phyloP scores from a whole-genome alignment of 106 monocot species.

The Amphibolis antarctica region DNA sequence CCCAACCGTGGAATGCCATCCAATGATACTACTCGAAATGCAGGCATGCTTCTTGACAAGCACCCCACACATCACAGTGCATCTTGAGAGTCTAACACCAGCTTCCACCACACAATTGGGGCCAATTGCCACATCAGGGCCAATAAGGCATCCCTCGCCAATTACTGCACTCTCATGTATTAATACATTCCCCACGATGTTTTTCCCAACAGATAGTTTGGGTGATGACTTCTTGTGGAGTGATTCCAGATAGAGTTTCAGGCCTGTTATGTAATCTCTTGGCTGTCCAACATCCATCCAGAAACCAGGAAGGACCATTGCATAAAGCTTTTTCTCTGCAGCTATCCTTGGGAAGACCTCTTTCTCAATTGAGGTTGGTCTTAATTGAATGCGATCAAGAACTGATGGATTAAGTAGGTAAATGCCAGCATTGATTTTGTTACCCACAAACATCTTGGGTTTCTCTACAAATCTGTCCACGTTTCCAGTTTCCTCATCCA shows the following conservation, averaged over 20 bases:
- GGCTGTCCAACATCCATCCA: slow-evolving; percentile 71
- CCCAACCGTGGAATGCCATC: slow-evolving; percentile 77
- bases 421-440: slow-evolving; percentile 65
- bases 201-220: slow-evolving; percentile 24
- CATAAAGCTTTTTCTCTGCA: slow-evolving; percentile 32
- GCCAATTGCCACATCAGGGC: slow-evolving; percentile 56
- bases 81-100: slow-evolving; percentile 28
- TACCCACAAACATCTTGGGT: slow-evolving; percentile 65
- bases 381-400: slow-evolving; percentile 42
- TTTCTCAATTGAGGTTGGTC: slow-evolving; percentile 60
- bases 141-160: slow-evolving; percentile 60
- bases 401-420: slow-evolving; percentile 52
- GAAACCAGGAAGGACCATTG: slow-evolving; percentile 59
- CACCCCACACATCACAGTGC: slow-evolving; percentile 27
- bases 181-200: slow-evolving; percentile 51
- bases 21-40: slow-evolving; percentile 45
- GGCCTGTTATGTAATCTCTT: slow-evolving; percentile 50
- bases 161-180: slow-evolving; percentile 46
- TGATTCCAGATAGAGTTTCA: slow-evolving; percentile 44
- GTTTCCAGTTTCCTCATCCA: slow-evolving; percentile 65
- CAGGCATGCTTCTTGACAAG: slow-evolving; percentile 28
- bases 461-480: slow-evolving; percentile 82
- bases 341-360: slow-evolving; percentile 55
- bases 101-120: slow-evolving; percentile 27
- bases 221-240: slow-evolving; percentile 35